Evolutionary conservation across 2,329 filamentous ascomycete species (phyloP).

Genomic region (Colletotrichum liriopes): DNA sequence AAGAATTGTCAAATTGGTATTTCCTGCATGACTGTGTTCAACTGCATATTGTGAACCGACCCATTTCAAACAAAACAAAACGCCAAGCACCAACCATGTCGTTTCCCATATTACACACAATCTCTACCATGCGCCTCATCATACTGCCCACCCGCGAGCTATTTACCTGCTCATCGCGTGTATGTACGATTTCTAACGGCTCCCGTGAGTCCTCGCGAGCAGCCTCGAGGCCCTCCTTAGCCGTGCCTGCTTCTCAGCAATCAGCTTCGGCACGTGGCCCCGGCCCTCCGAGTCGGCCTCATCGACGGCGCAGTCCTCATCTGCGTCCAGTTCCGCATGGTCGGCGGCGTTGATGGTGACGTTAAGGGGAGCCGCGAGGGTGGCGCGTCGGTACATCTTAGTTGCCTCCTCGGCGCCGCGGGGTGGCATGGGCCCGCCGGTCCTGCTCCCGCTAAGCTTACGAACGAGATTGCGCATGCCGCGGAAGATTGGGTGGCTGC

Average conservation of each 20-base stretch:
- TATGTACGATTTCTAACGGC: background rate
- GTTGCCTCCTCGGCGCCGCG: conserved; percentile 35
- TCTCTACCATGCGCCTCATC: background rate
- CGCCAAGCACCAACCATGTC: conserved; percentile 17
- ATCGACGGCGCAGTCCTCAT: conserved; percentile 39
- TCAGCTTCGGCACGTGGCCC: conserved; percentile 45
- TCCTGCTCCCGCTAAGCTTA: conserved; percentile 37
- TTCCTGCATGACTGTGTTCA: conserved; percentile 5
- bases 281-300: conserved; percentile 45
- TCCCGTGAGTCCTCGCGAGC: conserved; percentile 45
- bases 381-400: conserved; percentile 38
- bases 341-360: conserved; percentile 35
- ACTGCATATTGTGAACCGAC: conserved; percentile 1
- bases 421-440: conserved; percentile 32
- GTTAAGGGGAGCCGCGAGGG: conserved; percentile 7
- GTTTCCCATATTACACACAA: conserved; percentile 10
- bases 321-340: conserved; percentile 40
- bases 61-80: conserved; percentile 1
- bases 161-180: background rate
- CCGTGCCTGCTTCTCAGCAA: conserved; percentile 57
- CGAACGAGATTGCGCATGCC: conserved; percentile 40
- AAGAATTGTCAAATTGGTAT: conserved; percentile 27
- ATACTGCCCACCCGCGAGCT: background rate
- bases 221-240: conserved; percentile 59
- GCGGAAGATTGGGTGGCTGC: conserved; percentile 37